Percentiles rank a stretch among this genome's conserved stretches.
Evolutionary conservation across 2,329 filamentous ascomycete genomes (phyloP).

Genomic region (Trichoderma brevicompactum): DNA sequence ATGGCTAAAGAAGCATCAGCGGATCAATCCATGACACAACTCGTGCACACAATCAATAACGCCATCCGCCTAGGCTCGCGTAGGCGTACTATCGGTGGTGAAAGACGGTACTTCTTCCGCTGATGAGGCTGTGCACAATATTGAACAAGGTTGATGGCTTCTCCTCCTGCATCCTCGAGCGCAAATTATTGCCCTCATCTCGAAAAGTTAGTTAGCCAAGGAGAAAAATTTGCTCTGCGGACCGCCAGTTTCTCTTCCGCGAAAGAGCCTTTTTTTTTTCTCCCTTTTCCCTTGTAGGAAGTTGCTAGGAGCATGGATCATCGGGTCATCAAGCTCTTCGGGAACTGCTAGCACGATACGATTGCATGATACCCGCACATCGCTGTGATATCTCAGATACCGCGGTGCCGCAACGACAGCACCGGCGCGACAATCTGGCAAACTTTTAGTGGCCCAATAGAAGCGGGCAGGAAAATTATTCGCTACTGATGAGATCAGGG

Average conservation of each 20-base stretch:
- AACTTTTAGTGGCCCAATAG: constrained; percentile 3
- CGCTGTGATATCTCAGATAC: constrained; percentile 2
- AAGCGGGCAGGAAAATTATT: constrained; percentile 25
- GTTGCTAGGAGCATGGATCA: neutral
- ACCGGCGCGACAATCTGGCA: neutral
- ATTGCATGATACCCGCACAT: neutral
- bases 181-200: neutral
- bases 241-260: neutral
- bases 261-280: neutral
- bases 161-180: constrained; percentile 7
- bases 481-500: constrained; percentile 5
- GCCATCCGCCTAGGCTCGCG: constrained; percentile 1
- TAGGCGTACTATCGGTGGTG: neutral
- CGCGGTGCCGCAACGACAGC: neutral
- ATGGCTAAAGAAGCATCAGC: neutral
- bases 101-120: constrained; percentile 6
- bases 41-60: neutral
- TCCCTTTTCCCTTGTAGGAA: neutral
- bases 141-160: constrained; percentile 19
- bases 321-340: neutral
- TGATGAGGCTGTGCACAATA: constrained; percentile 26
- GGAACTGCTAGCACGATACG: neutral
- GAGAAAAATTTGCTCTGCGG: neutral
- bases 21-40: neutral
- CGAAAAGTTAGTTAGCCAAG: neutral